Conservation (phyloP, 2,329 filamentous ascomycete species). For the Cordyceps militaris region DNA sequence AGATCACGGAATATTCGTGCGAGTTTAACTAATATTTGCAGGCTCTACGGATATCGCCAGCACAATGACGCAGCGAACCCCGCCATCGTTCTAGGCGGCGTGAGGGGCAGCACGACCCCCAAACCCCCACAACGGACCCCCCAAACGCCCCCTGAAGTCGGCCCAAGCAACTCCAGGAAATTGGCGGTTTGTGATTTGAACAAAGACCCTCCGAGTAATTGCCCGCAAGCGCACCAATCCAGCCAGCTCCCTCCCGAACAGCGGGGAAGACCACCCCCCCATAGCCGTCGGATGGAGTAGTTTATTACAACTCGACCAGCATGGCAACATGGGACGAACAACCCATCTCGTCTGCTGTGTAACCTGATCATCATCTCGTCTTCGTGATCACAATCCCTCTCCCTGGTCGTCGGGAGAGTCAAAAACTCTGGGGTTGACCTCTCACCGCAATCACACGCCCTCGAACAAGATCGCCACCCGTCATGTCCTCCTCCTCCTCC, state of each 20-base stretch:
- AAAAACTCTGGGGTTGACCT: background rate
- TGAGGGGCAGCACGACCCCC: background rate
- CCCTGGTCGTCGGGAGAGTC: too few relatives aligned
- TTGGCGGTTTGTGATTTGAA: background rate
- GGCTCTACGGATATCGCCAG: too few relatives aligned
- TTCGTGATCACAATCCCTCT: background rate
- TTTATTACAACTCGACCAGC: background rate
- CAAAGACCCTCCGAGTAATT: slow-evolving; percentile 12
- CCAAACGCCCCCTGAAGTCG: background rate
- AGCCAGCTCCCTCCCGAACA: background rate
- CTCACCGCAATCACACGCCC: background rate
- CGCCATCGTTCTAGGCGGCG: background rate
- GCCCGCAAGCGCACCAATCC: slow-evolving; percentile 10
- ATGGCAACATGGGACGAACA: background rate
- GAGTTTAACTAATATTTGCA: too few relatives aligned
- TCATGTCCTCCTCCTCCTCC: background rate
- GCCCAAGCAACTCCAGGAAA: too few relatives aligned
- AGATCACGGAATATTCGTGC: too few relatives aligned
- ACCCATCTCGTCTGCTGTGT: background rate
- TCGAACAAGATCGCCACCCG: background rate
- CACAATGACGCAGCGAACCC: background rate
- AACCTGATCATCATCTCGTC: background rate
- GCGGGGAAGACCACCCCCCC: background rate
- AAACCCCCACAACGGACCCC: too few relatives aligned
- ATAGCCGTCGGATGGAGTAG: background rate